phyloP scores from a whole-genome alignment of 2,329 filamentous ascomycete species.

The Chaetomium sp. region DNA sequence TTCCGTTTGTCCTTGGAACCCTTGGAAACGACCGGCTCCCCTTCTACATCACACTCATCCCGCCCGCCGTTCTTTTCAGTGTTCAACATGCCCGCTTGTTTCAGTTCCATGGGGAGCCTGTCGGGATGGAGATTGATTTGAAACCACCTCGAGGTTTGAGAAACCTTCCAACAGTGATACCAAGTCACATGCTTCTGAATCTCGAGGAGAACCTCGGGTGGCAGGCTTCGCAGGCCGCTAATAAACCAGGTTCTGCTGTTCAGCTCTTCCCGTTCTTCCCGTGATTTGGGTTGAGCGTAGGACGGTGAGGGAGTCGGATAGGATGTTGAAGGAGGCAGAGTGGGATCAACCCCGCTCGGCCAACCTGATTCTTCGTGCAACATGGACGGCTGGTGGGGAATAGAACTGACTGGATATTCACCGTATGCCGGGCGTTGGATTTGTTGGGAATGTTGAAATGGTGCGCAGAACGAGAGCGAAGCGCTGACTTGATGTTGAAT shows the following conservation, averaged over 20 bases:
- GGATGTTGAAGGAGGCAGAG: background rate
- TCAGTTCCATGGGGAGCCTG: slow-evolving; percentile 10
- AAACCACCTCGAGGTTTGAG: slow-evolving; percentile 12
- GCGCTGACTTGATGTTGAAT: slow-evolving; percentile 9
- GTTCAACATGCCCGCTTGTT: slow-evolving; percentile 12
- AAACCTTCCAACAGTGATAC: slow-evolving; percentile 12
- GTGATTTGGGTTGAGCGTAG: slow-evolving; percentile 9
- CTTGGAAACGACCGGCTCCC: background rate
- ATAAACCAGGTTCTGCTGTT: background rate
- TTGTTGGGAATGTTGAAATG: slow-evolving; percentile 7
- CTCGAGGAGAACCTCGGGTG: background rate
- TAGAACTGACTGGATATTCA: slow-evolving; percentile 8
- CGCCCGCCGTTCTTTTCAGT: slow-evolving; percentile 18
- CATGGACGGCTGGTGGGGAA: slow-evolving; percentile 9
- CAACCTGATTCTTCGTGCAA: slow-evolving; percentile 10
- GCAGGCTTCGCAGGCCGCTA: slow-evolving; percentile 5
- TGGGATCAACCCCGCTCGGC: slow-evolving; percentile 6
- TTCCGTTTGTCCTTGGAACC: background rate
- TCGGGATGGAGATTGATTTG: slow-evolving; percentile 13
- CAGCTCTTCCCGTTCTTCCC: background rate
- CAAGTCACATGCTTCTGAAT: slow-evolving; percentile 14
- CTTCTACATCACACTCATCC: background rate
- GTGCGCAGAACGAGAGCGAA: slow-evolving; percentile 10
- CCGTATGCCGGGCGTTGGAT: slow-evolving; percentile 9
- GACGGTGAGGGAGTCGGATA: slow-evolving; percentile 8